Conservation (phyloP, 257 asterid species). For the Penstemon newberryi region DNA sequence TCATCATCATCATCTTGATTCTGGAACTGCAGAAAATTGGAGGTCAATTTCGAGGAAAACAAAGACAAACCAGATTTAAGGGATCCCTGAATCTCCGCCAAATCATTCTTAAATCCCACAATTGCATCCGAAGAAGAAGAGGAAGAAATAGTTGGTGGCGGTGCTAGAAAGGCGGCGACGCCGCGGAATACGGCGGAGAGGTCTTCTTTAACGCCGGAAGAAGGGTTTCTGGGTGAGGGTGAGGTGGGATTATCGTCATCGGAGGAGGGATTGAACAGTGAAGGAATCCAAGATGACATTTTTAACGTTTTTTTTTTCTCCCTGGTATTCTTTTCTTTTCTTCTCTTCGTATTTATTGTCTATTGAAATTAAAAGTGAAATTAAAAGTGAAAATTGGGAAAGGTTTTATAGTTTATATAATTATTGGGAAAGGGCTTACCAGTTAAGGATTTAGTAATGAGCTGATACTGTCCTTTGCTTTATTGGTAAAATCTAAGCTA, state of each 20-base stretch:
- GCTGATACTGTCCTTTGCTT: no score
- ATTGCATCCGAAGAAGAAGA: conserved; percentile 41
- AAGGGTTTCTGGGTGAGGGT: conserved; percentile 30
- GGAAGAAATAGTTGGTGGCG: conserved; percentile 38
- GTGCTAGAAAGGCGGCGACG: conserved; percentile 67
- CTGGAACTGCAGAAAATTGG: conserved; percentile 51
- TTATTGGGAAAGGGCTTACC: no score
- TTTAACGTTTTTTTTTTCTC: background rate
- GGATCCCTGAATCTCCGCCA: conserved; percentile 71
- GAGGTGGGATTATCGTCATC: conserved; percentile 35
- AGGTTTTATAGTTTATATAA: no score
- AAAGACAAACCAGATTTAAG: conserved; percentile 58
- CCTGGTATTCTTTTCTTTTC: no score
- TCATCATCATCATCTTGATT: conserved; percentile 34
- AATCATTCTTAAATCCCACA: conserved; percentile 65
- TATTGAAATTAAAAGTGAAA: no score
- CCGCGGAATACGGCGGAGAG: conserved; percentile 59
- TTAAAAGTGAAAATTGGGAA: no score
- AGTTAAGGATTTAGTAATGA: no score
- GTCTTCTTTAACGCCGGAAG: conserved; percentile 44
- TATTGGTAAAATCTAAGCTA: no score
- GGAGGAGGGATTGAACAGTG: conserved; percentile 48
- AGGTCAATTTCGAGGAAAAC: conserved; percentile 56
- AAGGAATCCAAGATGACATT: conserved; percentile 73
- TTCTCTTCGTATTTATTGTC: no score